Percentiles rank a stretch among this genome's conserved stretches.
phyloP scores from a whole-genome alignment of 345 rosid species.

The thale cress (Arabidopsis thaliana) region TAIR10.1 NC_003070.9:3115001-3115500 shows the following conservation, averaged over 20 bases:
- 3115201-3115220: slow-evolving; percentile 79
- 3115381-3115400: slow-evolving; percentile 80
- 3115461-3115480: slow-evolving; percentile 77
- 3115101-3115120: slow-evolving; percentile 82
- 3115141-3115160: slow-evolving; percentile 84
- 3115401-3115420: slow-evolving; percentile 73
- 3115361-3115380: slow-evolving; percentile 87
- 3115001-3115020: slow-evolving; percentile 76
- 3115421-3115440: slow-evolving; percentile 81
- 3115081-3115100: slow-evolving; percentile 91
- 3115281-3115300: slow-evolving; percentile 97
- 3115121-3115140: slow-evolving; percentile 86
- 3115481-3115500: slow-evolving; percentile 80
- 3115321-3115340: slow-evolving; percentile 77
- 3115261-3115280: slow-evolving; percentile 96
- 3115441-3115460: slow-evolving; percentile 87
- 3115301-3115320: slow-evolving; percentile 92
- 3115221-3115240: slow-evolving; percentile 76
- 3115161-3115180: slow-evolving; percentile 85
- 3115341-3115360: slow-evolving; percentile 75
- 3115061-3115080: slow-evolving; percentile 88
- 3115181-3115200: slow-evolving; percentile 81
- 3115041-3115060: slow-evolving; percentile 88
- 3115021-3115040: slow-evolving; percentile 89
- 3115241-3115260: slow-evolving; percentile 96